phyloP scores from a whole-genome alignment of 78 protist species.

The Dictyostelium brefeldianum region DNA sequence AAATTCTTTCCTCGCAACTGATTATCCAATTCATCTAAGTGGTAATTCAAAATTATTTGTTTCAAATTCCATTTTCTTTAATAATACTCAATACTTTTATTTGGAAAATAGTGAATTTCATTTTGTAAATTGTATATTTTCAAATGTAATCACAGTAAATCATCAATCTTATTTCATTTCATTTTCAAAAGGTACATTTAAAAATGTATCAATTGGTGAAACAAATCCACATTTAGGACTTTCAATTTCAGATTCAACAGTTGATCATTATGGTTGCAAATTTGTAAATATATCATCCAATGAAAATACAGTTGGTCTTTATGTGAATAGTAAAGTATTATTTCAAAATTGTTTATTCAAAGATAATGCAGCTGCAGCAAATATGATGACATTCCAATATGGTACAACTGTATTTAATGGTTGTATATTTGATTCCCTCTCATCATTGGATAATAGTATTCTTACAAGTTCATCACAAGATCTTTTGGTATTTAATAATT shows the following conservation, averaged over 20 bases:
- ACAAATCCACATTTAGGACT: slow-evolving; percentile 30
- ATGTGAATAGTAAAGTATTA: neutral
- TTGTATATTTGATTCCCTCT: neutral
- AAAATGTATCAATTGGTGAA: neutral
- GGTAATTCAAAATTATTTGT: neutral
- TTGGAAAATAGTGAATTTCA: neutral
- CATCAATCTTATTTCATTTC: neutral
- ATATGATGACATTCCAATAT: slow-evolving; percentile 6
- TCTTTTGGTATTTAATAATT: neutral
- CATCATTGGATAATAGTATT: neutral
- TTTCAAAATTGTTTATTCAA: neutral
- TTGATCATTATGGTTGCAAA: neutral
- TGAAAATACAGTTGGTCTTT: slow-evolving; percentile 15
- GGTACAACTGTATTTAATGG: neutral
- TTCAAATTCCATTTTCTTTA: neutral
- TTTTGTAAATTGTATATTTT: neutral
- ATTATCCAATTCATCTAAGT: slow-evolving; percentile 17
- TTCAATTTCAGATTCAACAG: neutral
- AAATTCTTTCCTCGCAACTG: slow-evolving; percentile 3
- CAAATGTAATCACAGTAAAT: neutral
- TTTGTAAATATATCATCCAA: neutral
- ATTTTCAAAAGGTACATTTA: neutral
- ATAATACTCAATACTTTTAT: slow-evolving; percentile 1
- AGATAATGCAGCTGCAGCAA: neutral
- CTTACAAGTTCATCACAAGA: neutral